phyloP scores from a whole-genome alignment of 352 stramenopile species.

The Pythium periplocum region DNA sequence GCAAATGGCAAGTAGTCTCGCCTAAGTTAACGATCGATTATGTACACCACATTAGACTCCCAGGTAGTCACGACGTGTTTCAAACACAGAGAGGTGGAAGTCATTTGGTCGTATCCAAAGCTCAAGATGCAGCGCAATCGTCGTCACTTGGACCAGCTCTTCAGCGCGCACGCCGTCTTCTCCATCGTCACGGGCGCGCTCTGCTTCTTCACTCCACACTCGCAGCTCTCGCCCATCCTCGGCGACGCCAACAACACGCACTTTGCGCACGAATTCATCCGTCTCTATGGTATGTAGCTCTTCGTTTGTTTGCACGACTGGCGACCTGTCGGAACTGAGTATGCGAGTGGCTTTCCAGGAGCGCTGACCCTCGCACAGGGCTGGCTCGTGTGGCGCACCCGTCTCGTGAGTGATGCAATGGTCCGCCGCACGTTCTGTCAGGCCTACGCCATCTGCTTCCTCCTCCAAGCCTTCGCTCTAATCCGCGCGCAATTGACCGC shows the following conservation, averaged over 20 bases:
- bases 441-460: slow-evolving; percentile 85
- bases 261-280: slow-evolving; percentile 81
- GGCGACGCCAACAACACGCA: slow-evolving; percentile 75
- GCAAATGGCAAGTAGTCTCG: too few relatives aligned
- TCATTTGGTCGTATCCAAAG: not conserved
- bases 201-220: slow-evolving; percentile 79
- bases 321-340: too few relatives aligned
- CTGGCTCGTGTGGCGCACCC: slow-evolving; percentile 84
- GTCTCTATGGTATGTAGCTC: slow-evolving; percentile 60
- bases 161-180: slow-evolving; percentile 69
- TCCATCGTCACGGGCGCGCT: slow-evolving; percentile 56
- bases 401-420: slow-evolving; percentile 79
- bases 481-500: slow-evolving; percentile 66
- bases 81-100: too few relatives aligned
- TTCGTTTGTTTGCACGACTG: too few relatives aligned
- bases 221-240: slow-evolving; percentile 71
- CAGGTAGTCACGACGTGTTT: not conserved
- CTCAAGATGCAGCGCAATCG: slow-evolving; percentile 43
- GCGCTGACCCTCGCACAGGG: slow-evolving; percentile 77
- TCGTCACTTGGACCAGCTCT: slow-evolving; percentile 77
- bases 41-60: not conserved
- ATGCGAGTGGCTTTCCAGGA: slow-evolving; percentile 19
- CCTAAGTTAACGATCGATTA: not conserved
- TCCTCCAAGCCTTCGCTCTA: slow-evolving; percentile 65
- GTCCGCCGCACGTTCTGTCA: slow-evolving; percentile 85